Conservation (phyloP, 495 filamentous ascomycete genomes). For the Parmelia sp. region DNA sequence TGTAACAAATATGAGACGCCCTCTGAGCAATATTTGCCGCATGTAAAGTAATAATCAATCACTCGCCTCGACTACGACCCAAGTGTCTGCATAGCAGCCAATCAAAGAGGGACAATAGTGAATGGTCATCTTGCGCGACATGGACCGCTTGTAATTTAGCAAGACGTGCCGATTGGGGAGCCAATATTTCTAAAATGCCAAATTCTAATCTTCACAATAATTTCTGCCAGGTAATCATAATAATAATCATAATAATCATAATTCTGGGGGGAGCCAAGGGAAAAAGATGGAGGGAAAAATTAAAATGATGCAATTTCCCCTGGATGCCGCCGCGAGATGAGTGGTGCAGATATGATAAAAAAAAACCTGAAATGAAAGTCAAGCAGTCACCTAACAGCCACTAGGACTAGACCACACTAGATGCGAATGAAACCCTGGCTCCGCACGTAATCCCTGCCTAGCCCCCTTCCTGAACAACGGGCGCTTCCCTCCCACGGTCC, state of each 20-base stretch:
- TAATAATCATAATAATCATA: too few species aligned
- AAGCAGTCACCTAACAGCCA: too few species aligned
- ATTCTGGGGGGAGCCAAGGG: too few species aligned
- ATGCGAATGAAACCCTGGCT: background rate
- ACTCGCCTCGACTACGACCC: background rate
- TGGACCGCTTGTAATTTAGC: background rate
- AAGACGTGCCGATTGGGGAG: background rate
- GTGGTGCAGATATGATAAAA: background rate
- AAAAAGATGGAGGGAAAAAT: slow-evolving; percentile 2
- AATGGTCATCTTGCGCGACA: background rate
- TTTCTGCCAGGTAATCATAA: too few species aligned
- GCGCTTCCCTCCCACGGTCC: too few species aligned
- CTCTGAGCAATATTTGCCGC: slow-evolving; percentile 17
- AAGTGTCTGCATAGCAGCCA: slow-evolving; percentile 1
- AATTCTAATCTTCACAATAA: too few species aligned
- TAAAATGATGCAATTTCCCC: slow-evolving; percentile 13
- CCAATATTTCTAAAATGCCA: background rate
- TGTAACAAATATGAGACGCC: slow-evolving; percentile 17
- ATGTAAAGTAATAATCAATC: background rate
- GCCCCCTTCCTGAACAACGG: background rate
- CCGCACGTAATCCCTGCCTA: background rate
- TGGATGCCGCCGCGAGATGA: background rate
- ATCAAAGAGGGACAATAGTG: background rate
- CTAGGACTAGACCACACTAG: background rate
- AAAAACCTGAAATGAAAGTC: too few species aligned